Conservation (phyloP, 2,329 filamentous ascomycete species). For the Pezicula radicicola region DNA sequence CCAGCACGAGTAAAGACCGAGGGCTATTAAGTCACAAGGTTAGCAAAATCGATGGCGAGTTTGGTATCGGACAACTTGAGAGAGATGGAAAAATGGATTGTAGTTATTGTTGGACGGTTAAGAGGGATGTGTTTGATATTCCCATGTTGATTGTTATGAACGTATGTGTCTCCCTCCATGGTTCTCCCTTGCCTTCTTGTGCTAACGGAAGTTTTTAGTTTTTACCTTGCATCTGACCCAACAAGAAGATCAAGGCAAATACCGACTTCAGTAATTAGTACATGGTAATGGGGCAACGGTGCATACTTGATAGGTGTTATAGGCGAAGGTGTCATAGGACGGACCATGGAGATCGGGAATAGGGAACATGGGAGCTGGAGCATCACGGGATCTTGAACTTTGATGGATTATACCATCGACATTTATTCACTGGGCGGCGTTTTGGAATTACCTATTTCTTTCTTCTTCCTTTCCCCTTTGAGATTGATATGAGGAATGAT, state of each 20-base stretch:
- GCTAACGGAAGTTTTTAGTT: constrained; percentile 23
- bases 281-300: no score
- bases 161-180: constrained; percentile 56
- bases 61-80: constrained; percentile 78
- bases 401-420: no score
- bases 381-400: not conserved
- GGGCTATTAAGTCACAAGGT: constrained; percentile 49
- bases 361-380: not conserved
- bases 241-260: not conserved
- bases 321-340: constrained; percentile 1
- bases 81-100: constrained; percentile 91
- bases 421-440: constrained; percentile 11
- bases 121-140: constrained; percentile 95
- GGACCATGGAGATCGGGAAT: constrained; percentile 4
- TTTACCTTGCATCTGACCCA: constrained; percentile 39
- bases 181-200: constrained; percentile 11
- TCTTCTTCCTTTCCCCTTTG: not conserved
- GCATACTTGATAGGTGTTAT: no score
- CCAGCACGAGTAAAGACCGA: constrained; percentile 17
- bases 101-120: constrained; percentile 95
- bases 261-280: not conserved
- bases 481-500: not conserved
- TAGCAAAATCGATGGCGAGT: constrained; percentile 64
- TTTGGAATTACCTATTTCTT: constrained; percentile 11
- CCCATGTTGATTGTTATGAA: constrained; percentile 99